Evolutionary conservation across 2,329 filamentous ascomycete genomes (phyloP).

Genomic region (Fusarium papillatum): DNA sequence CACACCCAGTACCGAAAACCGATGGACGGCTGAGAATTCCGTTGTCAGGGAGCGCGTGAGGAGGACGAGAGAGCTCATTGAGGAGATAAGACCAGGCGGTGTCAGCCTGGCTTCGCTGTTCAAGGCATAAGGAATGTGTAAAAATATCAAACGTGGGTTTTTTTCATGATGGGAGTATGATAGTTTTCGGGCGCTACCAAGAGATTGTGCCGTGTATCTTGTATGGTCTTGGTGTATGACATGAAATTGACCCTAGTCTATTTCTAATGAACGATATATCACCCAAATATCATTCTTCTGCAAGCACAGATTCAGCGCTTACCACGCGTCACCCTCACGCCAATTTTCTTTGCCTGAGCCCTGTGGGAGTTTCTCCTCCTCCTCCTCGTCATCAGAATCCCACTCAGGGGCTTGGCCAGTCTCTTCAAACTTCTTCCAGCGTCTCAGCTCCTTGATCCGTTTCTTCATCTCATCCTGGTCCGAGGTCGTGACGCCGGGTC

Average conservation of each 20-base stretch:
- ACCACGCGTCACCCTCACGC: constrained; percentile 1
- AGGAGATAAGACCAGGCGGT: constrained; percentile 58
- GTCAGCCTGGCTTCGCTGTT: constrained; percentile 54
- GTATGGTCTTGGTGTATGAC: constrained; percentile 17
- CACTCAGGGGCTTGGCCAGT: constrained; percentile 42
- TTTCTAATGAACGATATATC: constrained; percentile 34
- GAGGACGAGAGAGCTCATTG: constrained; percentile 65
- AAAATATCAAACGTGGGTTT: constrained; percentile 11
- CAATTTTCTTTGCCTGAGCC: neutral
- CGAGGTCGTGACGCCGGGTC: constrained; percentile 41
- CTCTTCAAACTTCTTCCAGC: constrained; percentile 46
- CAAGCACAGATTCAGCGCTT: neutral
- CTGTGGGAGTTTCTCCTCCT: constrained; percentile 3
- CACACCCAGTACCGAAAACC: constrained; percentile 46
- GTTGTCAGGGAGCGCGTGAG: constrained; percentile 66
- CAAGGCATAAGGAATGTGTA: constrained; percentile 50
- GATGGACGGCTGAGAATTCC: constrained; percentile 68
- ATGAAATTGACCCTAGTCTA: constrained; percentile 29
- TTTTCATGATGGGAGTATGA: constrained; percentile 7
- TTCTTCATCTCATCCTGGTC: constrained; percentile 38
- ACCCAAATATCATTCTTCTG: neutral
- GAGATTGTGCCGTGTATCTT: constrained; percentile 36
- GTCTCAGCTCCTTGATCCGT: constrained; percentile 41
- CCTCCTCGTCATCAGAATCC: constrained; percentile 38
- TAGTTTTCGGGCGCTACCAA: constrained; percentile 11